These are phyloP conservation scores for Saxophila tyrrhenica DNA, from an alignment of 495 filamentous ascomycete species.

Conservation along the genomic window DNA sequence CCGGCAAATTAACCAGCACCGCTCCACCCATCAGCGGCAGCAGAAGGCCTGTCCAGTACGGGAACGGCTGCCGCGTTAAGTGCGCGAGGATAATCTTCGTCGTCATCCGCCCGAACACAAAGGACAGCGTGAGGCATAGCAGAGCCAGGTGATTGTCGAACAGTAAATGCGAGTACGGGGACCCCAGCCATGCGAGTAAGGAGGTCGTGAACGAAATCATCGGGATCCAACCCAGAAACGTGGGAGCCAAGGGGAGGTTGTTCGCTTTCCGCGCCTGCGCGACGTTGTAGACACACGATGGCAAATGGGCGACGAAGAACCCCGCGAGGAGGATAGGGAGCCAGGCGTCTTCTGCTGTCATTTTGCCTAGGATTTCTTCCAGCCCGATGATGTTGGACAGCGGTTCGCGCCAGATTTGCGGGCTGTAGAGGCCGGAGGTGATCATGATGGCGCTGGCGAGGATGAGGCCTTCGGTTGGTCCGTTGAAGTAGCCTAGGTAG, in stretches of 20 bases:
- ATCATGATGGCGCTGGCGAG: slow-evolving; percentile 79
- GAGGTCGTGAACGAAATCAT: slow-evolving; percentile 68
- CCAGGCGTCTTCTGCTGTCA: slow-evolving; percentile 77
- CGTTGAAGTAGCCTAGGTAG: slow-evolving; percentile 94
- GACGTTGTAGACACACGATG: slow-evolving; percentile 70
- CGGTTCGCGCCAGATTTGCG: slow-evolving; percentile 71
- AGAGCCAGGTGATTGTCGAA: slow-evolving; percentile 75
- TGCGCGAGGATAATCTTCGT: slow-evolving; percentile 99
- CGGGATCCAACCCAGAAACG: slow-evolving; percentile 91
- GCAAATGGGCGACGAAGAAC: slow-evolving; percentile 72
- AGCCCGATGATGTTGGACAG: slow-evolving; percentile 54
- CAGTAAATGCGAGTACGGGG: slow-evolving; percentile 69
- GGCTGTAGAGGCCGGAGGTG: slow-evolving; percentile 74
- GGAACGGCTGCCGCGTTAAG: slow-evolving; percentile 84
- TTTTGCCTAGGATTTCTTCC: slow-evolving; percentile 47
- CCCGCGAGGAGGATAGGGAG: slow-evolving; percentile 59
- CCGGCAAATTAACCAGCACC: slow-evolving; percentile 69
- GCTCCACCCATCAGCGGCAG: slow-evolving; percentile 76
- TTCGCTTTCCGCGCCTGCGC: slow-evolving; percentile 58
- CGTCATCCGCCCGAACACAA: slow-evolving; percentile 98
- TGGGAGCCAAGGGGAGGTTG: slow-evolving; percentile 64
- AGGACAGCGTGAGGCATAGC: slow-evolving; percentile 85
- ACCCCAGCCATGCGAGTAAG: slow-evolving; percentile 74
- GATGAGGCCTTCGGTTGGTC: slow-evolving; percentile 85
- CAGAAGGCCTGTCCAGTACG: slow-evolving; percentile 89